Conservation (phyloP, 2,329 filamentous ascomycete species). For the Orbilia oligospora region DNA sequence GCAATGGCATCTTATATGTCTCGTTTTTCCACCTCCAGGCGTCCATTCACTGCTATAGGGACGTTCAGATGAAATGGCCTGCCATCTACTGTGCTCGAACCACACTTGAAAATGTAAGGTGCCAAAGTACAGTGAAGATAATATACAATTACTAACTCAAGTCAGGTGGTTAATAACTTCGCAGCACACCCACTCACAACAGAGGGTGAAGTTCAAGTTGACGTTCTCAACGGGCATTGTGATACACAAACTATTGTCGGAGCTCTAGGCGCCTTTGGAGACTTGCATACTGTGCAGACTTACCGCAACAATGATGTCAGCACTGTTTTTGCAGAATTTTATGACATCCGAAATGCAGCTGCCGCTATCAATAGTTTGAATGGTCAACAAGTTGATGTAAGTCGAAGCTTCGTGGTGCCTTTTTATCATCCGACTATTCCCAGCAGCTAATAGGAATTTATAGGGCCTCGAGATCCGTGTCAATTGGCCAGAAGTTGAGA, state of each 20-base stretch:
- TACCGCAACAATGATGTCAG: conserved; percentile 68
- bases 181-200: conserved; percentile 28
- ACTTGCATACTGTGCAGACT: conserved; percentile 72
- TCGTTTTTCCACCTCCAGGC: conserved; percentile 41
- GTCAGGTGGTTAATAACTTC: conserved; percentile 22
- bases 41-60: conserved; percentile 20
- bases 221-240: conserved; percentile 18
- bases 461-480: conserved; percentile 65
- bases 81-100: conserved; percentile 25
- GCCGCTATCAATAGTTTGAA: conserved; percentile 68
- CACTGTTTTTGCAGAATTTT: conserved; percentile 72
- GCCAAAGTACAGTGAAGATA: not conserved
- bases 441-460: conserved; percentile 65
- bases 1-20: conserved; percentile 24
- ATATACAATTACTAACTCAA: not conserved
- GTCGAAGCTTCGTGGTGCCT: conserved; percentile 45
- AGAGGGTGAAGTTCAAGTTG: conserved; percentile 39
- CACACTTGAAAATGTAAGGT: conserved; percentile 39
- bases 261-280: conserved; percentile 65
- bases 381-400: conserved; percentile 65
- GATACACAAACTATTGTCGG: conserved; percentile 5
- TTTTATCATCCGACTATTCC: not conserved
- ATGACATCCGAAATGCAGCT: conserved; percentile 69
- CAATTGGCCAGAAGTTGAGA: conserved; percentile 60
- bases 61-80: conserved; percentile 13